phyloP scores from a whole-genome alignment of 2,329 filamentous ascomycete species.

The Beauveria sp. region DNA sequence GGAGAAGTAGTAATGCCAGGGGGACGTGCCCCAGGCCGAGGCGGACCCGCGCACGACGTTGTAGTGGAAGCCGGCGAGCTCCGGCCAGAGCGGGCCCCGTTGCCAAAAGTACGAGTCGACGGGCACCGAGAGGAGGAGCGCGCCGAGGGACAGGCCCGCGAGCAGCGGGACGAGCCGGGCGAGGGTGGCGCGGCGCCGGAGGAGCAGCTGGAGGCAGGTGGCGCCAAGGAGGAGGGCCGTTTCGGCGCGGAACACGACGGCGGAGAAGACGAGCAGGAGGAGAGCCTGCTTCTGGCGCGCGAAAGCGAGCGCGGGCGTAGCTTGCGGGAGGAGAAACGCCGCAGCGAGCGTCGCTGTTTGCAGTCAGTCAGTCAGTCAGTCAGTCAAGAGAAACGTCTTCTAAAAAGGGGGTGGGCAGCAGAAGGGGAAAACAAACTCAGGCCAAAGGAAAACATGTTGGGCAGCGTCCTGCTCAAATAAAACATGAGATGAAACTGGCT shows the following conservation, averaged over 20 bases:
- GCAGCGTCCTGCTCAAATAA: conserved; percentile 84
- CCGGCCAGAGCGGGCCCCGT: conserved; percentile 69
- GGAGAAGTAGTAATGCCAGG: conserved; percentile 79
- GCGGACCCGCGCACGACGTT: conserved; percentile 82
- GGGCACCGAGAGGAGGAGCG: conserved; percentile 61
- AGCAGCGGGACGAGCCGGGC: conserved; percentile 59
- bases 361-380: neutral
- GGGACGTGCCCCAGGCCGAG: conserved; percentile 78
- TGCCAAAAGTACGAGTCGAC: conserved; percentile 96
- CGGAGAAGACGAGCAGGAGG: conserved; percentile 69
- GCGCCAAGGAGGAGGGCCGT: conserved; percentile 71
- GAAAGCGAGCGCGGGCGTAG: conserved; percentile 19
- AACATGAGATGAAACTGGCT: conserved; percentile 90
- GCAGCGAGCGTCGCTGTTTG: conserved; percentile 57
- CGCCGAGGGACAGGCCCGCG: conserved; percentile 53
- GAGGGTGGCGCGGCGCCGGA: conserved; percentile 43
- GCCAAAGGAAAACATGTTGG: conserved; percentile 94
- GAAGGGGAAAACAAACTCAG: conserved; percentile 52
- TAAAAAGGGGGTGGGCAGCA: neutral
- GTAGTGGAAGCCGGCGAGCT: conserved; percentile 81
- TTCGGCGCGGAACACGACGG: conserved; percentile 83
- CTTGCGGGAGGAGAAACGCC: conserved; percentile 35
- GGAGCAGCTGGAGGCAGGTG: conserved; percentile 57
- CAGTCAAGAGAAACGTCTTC: too few species aligned
- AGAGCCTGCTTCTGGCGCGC: conserved; percentile 56